Percentiles rank a stretch among this genome's conserved stretches.
Evolutionary conservation across 306 rosid species (phyloP).

Genomic region (Purshia tridentata): DNA sequence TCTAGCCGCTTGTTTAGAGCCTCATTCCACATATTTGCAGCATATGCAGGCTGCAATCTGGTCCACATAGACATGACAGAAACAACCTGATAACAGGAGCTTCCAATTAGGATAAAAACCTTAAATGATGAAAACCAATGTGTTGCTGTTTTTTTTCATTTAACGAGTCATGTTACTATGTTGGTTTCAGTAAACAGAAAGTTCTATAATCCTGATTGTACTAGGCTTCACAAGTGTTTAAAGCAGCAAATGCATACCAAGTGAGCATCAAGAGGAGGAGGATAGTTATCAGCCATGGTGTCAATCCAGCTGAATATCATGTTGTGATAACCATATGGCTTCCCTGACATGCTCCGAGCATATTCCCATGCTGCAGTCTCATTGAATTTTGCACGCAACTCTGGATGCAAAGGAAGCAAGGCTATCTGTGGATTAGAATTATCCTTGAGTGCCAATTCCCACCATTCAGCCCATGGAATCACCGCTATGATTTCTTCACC

Average conservation of each 20-base stretch:
- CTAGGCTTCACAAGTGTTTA: neutral
- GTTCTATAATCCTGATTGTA: slow-evolving; percentile 12
- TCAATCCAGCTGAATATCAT: slow-evolving; percentile 99
- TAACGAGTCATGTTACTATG: neutral
- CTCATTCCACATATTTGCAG: slow-evolving; percentile 99
- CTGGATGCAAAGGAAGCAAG: slow-evolving; percentile 89
- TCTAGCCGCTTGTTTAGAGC: slow-evolving; percentile 93
- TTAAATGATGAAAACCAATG: neutral
- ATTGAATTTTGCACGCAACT: slow-evolving; percentile 73
- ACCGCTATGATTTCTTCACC: slow-evolving; percentile 94
- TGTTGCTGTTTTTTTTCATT: neutral
- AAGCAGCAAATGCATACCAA: slow-evolving; percentile 50
- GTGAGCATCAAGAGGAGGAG: slow-evolving; percentile 99
- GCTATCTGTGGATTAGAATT: slow-evolving; percentile 90
- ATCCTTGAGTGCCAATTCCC: slow-evolving; percentile 83
- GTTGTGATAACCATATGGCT: slow-evolving; percentile 98
- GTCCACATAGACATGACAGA: slow-evolving; percentile 99
- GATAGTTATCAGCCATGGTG: slow-evolving; percentile 90
- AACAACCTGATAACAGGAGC: slow-evolving; percentile 62
- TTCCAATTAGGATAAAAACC: slow-evolving; percentile 23
- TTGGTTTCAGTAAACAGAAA: slow-evolving; percentile 7
- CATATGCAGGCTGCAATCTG: slow-evolving; percentile 92
- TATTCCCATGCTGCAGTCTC: slow-evolving; percentile 92
- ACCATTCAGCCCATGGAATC: slow-evolving; percentile 97
- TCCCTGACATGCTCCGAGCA: slow-evolving; percentile 91